Conservation (phyloP, 805 yeast species). For the Lipomyces lipofer region DNA sequence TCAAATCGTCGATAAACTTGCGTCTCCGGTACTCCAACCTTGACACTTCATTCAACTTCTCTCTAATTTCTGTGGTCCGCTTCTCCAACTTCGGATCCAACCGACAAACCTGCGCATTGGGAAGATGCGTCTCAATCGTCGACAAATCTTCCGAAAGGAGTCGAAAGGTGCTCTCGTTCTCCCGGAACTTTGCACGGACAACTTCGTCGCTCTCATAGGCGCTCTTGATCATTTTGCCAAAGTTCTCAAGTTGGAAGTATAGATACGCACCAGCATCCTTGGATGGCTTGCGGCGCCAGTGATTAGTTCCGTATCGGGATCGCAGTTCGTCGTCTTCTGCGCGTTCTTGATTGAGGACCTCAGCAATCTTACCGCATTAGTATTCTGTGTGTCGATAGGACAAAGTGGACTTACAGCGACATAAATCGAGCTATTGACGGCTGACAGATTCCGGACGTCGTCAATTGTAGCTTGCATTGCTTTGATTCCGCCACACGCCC, state of each 20-base stretch:
- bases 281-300: slow-evolving; percentile 58
- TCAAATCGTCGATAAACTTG: slow-evolving; percentile 30
- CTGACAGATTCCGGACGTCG: slow-evolving; percentile 50
- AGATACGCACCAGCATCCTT: slow-evolving; percentile 47
- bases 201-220: slow-evolving; percentile 64
- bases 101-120: slow-evolving; percentile 38
- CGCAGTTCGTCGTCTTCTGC: slow-evolving; percentile 57
- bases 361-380: no score
- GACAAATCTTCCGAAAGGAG: slow-evolving; percentile 45
- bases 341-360: slow-evolving; percentile 51
- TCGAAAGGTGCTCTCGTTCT: slow-evolving; percentile 50
- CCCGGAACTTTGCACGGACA: slow-evolving; percentile 49
- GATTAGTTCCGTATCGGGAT: slow-evolving; percentile 51
- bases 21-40: slow-evolving; percentile 33
- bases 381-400: no score
- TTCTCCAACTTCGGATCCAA: slow-evolving; percentile 42
- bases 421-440: slow-evolving; percentile 23
- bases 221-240: slow-evolving; percentile 52
- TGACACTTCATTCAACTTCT: slow-evolving; percentile 28
- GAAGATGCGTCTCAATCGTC: slow-evolving; percentile 37
- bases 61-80: slow-evolving; percentile 39
- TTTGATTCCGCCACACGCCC: slow-evolving; percentile 53
- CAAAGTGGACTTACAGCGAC: no score
- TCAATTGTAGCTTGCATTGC: slow-evolving; percentile 46
- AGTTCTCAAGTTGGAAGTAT: slow-evolving; percentile 45